Base-by-base conservation (phyloP, 495 filamentous ascomycete species). In the Penicillium herquei region DNA sequence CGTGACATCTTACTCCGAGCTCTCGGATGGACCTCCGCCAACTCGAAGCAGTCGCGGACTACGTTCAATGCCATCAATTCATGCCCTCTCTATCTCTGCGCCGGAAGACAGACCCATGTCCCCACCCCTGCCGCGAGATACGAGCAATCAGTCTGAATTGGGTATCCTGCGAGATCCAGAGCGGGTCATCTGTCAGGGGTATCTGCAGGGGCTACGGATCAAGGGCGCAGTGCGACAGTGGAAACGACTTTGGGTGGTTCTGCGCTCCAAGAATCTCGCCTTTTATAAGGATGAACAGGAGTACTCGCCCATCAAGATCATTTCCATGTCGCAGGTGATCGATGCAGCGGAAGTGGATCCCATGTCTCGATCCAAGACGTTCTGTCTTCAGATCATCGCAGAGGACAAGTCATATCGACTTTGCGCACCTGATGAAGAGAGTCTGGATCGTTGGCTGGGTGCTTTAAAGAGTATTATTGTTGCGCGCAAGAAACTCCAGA, bases 261-360 rank as follows among this genome's bases (percentile, higher is more conserved):
- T 98, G n/a, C 88, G 92, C 34, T 86, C 91, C 0, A 87, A 88
- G 55, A 90, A 90, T 50, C 71, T 98, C 45, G 89, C 91, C 7
- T 84, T 98, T 17, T 98, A 98, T 76, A 98, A 97, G 71, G 87
- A 92, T 62, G 92, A 95, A 42, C 78, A 87, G 70, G 94, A 98
- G 74, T 97, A 97, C 68, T 87, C 88, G 14, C 90, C 93, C 3
- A 74, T 87, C 54, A 87, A 92, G 50, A 87, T 98, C 62, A 77
- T 97, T 43, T 85, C 87, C 3, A 81, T 97, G 62, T 78, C 84
- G 6, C 85, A 81, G 39, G 85, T 98, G 54, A 88, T 98, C 64
- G 89, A 96, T 62, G 94, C 90, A 18, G 91, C 96, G 31, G 94
- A 98, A 52, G 88, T 96, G 49, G 90, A 98, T 56, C 87, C 93